These are phyloP conservation scores for Auricularia auricula-judae DNA, from an alignment of 768 basidiomycete species.

Conservation along the genomic window DNA sequence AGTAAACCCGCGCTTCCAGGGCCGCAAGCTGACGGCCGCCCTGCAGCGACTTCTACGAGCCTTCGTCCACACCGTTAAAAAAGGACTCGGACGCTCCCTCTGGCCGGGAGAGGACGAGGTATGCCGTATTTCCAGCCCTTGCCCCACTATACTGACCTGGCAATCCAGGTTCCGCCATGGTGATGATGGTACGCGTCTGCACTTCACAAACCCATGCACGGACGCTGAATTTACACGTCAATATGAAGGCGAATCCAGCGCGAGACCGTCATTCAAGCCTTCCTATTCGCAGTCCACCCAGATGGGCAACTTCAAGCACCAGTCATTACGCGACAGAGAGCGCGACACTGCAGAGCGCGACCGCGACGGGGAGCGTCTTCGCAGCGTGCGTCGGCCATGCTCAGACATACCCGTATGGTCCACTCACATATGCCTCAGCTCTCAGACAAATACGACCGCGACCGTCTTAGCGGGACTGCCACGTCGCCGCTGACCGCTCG, in stretches of 20 bases:
- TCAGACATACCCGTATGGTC: neutral
- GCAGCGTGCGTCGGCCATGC: slow-evolving; percentile 42
- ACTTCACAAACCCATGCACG: slow-evolving; percentile 1
- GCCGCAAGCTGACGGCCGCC: slow-evolving; percentile 9
- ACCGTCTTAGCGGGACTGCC: slow-evolving; percentile 28
- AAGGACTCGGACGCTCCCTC: slow-evolving; percentile 47
- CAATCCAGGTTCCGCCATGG: slow-evolving; percentile 51
- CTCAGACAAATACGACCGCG: slow-evolving; percentile 80
- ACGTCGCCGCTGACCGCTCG: neutral
- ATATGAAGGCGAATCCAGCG: slow-evolving; percentile 30
- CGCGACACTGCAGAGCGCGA: slow-evolving; percentile 36
- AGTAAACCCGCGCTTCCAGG: slow-evolving; percentile 1
- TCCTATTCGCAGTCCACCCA: slow-evolving; percentile 73
- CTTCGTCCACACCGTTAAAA: slow-evolving; percentile 37
- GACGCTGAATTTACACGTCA: slow-evolving; percentile 1
- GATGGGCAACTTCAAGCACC: slow-evolving; percentile 90
- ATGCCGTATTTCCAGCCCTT: neutral
- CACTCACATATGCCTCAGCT: slow-evolving; percentile 34
- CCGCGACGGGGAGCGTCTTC: slow-evolving; percentile 42
- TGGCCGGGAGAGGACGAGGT: slow-evolving; percentile 4
- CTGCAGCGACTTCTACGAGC: slow-evolving; percentile 46
- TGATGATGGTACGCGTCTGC: slow-evolving; percentile 50
- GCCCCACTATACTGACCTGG: neutral
- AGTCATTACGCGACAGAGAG: slow-evolving; percentile 44
- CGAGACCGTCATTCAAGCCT: slow-evolving; percentile 61